Evolutionary conservation across 2,329 filamentous ascomycete species (phyloP).

Genomic region (Hypoxylon sp.): DNA sequence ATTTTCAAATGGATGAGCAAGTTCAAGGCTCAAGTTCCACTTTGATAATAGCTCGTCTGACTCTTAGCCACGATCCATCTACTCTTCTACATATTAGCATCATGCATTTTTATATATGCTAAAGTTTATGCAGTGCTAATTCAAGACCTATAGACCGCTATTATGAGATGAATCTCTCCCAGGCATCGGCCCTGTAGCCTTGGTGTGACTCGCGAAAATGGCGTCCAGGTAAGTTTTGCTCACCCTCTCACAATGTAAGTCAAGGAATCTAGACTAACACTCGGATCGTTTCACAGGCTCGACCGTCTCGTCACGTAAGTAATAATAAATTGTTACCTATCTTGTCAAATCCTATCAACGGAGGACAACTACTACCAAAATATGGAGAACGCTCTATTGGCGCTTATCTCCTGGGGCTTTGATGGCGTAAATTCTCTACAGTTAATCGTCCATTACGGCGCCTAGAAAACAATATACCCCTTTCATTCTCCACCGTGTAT

Average conservation of each 20-base stretch:
- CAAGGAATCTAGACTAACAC: constrained; percentile 46
- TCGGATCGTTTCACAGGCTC: constrained; percentile 70
- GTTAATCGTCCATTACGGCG: background rate
- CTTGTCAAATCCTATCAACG: background rate
- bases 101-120: constrained; percentile 12
- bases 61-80: constrained; percentile 11
- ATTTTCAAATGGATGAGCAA: constrained; percentile 24
- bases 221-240: constrained; percentile 66
- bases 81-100: constrained; percentile 7
- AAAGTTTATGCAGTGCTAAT: constrained; percentile 26
- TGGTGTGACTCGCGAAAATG: constrained; percentile 63
- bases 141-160: constrained; percentile 36
- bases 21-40: constrained; percentile 21
- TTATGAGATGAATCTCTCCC: constrained; percentile 51
- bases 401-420: background rate
- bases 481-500: background rate
- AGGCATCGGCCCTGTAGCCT: constrained; percentile 51
- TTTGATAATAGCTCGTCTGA: constrained; percentile 13
- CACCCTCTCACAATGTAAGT: constrained; percentile 20
- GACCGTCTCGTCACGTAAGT: constrained; percentile 91
- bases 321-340: constrained; percentile 21
- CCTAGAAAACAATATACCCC: background rate
- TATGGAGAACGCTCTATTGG: background rate
- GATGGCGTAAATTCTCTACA: background rate
- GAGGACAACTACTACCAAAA: background rate